Percentiles rank a stretch among this genome's conserved stretches.
Evolutionary conservation across 2,329 filamentous ascomycete genomes (phyloP).

Genomic region (Colletotrichum sp.): DNA sequence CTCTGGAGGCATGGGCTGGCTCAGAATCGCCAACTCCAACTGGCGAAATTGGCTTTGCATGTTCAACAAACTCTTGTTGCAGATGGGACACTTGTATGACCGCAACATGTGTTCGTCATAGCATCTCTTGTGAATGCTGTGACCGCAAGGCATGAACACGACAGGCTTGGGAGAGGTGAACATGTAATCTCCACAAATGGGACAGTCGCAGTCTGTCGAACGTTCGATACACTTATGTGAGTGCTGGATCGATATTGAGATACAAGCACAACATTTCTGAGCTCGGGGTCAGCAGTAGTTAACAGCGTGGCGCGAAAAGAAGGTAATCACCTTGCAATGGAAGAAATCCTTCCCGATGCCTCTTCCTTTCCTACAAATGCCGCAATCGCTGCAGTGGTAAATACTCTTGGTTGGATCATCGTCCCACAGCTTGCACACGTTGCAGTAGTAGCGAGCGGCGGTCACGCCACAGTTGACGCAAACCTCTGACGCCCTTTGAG

Average conservation of each 20-base stretch:
- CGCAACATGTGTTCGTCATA: conserved; percentile 86
- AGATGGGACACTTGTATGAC: conserved; percentile 96
- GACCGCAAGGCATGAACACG: conserved; percentile 93
- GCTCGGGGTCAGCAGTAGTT: background rate
- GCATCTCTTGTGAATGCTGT: conserved; percentile 92
- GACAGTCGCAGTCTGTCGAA: conserved; percentile 93
- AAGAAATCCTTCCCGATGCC: conserved; percentile 97
- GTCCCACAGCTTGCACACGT: conserved; percentile 96
- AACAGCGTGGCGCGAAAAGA: background rate
- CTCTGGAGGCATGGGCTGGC: conserved; percentile 90
- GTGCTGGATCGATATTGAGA: conserved; percentile 83
- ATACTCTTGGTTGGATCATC: conserved; percentile 90
- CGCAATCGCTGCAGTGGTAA: conserved; percentile 95
- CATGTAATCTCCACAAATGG: conserved; percentile 95
- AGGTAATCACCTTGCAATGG: conserved; percentile 85
- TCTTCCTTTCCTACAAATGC: conserved; percentile 89
- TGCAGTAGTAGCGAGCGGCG: conserved; percentile 90
- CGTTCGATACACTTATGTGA: conserved; percentile 94
- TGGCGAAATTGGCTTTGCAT: conserved; percentile 97
- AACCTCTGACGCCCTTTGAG: conserved; percentile 80
- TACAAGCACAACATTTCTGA: conserved; percentile 90
- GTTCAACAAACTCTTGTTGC: conserved; percentile 94
- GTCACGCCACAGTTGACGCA: conserved; percentile 79
- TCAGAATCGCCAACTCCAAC: conserved; percentile 83
- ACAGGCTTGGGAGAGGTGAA: conserved; percentile 90